phyloP scores from a whole-genome alignment of 148 eudicot species.

The Camellia sinensis region DNA sequence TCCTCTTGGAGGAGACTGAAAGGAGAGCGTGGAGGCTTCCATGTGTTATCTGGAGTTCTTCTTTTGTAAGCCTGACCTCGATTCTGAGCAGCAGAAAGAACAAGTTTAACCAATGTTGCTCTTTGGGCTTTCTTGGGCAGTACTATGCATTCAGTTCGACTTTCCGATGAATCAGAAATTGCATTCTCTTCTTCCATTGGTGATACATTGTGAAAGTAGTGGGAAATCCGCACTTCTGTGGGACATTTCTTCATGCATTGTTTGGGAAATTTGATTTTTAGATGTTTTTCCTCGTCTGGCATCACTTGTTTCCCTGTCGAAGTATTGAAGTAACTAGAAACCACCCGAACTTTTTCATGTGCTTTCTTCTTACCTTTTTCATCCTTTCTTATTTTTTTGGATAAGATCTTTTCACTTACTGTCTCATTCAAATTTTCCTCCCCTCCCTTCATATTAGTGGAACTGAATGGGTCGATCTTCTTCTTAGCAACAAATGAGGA shows the following conservation, averaged over 20 bases:
- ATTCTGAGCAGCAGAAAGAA: constrained; percentile 47
- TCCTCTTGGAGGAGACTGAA: constrained; percentile 75
- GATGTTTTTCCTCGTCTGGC: neutral
- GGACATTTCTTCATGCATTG: neutral
- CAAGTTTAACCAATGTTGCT: neutral
- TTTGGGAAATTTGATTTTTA: neutral
- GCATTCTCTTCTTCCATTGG: constrained; percentile 1
- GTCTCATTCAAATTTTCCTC: neutral
- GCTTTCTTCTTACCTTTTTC: neutral
- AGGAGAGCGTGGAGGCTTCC: constrained; percentile 77
- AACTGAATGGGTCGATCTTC: neutral
- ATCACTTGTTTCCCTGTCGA: neutral
- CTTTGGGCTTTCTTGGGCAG: constrained; percentile 25
- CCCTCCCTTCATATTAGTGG: neutral
- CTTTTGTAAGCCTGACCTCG: constrained; percentile 59
- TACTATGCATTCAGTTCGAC: neutral
- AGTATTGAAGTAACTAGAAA: constrained; percentile 22
- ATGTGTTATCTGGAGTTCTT: constrained; percentile 48
- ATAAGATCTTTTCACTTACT: neutral
- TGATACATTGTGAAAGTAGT: constrained; percentile 16
- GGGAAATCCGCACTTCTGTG: constrained; percentile 15
- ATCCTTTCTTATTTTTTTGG: constrained; percentile 2
- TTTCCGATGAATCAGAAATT: neutral
- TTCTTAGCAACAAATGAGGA: neutral
- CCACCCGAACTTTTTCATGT: constrained; percentile 15